Evolutionary conservation across 2,329 filamentous ascomycete species (phyloP).

Genomic region (Nothophaeocryptopus gaeumannii): DNA sequence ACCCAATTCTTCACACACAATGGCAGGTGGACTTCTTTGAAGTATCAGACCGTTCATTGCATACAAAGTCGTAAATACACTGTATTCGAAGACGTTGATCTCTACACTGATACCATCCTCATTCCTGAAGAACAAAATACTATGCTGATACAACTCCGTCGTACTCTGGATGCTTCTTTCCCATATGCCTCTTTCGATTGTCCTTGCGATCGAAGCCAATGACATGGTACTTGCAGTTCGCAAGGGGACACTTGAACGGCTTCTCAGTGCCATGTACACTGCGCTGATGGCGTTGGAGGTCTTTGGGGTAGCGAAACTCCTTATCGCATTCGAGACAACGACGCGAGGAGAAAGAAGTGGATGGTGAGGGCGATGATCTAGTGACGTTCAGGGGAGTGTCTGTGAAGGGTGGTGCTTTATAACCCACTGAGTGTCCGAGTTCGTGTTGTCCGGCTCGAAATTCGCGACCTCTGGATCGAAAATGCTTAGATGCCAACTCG

Average conservation of each 20-base stretch:
- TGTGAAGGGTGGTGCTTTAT: no score
- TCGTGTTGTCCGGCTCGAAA: background rate
- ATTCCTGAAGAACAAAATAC: no score
- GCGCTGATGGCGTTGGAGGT: background rate
- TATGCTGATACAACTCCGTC: no score
- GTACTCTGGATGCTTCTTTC: background rate
- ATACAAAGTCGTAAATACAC: no score
- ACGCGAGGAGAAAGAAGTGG: background rate
- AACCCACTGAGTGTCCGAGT: background rate
- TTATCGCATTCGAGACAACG: background rate
- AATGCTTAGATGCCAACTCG: background rate
- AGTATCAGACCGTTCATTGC: no score
- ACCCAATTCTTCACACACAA: no score
- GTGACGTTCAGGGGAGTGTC: no score
- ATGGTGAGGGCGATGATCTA: no score
- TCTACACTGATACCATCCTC: no score
- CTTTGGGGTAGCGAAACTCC: background rate
- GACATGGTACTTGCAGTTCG: background rate
- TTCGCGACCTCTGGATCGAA: no score
- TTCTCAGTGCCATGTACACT: background rate
- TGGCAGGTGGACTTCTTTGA: no score
- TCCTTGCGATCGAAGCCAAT: background rate
- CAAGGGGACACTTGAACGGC: background rate
- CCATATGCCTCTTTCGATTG: background rate
- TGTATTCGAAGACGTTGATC: no score